Conservation (phyloP, 1,139 yeast genomes). For the Candida mesenterica region DNA sequence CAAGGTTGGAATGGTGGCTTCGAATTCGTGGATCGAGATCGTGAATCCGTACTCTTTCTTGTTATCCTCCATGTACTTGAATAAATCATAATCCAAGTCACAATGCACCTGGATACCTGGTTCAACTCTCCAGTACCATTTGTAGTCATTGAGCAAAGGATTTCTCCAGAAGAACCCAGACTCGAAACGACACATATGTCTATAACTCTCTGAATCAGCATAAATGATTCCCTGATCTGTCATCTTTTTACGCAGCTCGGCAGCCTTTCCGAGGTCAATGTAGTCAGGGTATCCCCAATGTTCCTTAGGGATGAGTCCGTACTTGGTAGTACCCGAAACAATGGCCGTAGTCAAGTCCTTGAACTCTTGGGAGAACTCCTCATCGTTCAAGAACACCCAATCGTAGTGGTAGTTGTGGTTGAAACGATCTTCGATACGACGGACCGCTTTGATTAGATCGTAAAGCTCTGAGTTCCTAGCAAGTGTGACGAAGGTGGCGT, state of each 20-base stretch:
- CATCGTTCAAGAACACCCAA: slow-evolving; percentile 79
- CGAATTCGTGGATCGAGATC: slow-evolving; percentile 61
- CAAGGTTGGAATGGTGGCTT: slow-evolving; percentile 55
- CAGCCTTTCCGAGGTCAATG: slow-evolving; percentile 61
- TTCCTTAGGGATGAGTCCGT: slow-evolving; percentile 59
- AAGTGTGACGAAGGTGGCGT: slow-evolving; percentile 61
- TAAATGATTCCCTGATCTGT: slow-evolving; percentile 52
- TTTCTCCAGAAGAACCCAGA: slow-evolving; percentile 79
- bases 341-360: slow-evolving; percentile 44
- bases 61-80: slow-evolving; percentile 58
- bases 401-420: slow-evolving; percentile 67
- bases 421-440: slow-evolving; percentile 71
- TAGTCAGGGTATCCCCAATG: slow-evolving; percentile 77
- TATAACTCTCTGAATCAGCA: slow-evolving; percentile 62
- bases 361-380: slow-evolving; percentile 57
- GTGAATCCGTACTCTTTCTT: slow-evolving; percentile 65
- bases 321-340: slow-evolving; percentile 61
- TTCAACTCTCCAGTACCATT: slow-evolving; percentile 91
- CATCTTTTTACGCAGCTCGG: slow-evolving; percentile 46
- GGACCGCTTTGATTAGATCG: slow-evolving; percentile 62
- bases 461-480: slow-evolving; percentile 64
- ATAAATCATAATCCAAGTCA: slow-evolving; percentile 64
- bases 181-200: slow-evolving; percentile 79
- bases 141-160: slow-evolving; percentile 60
- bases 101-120: slow-evolving; percentile 63